Evolutionary conservation across 75 land plant species (phyloP), one percentile per base, ranked within the genome.

Genomic region (Chamaecyparis obtusa): DNA sequence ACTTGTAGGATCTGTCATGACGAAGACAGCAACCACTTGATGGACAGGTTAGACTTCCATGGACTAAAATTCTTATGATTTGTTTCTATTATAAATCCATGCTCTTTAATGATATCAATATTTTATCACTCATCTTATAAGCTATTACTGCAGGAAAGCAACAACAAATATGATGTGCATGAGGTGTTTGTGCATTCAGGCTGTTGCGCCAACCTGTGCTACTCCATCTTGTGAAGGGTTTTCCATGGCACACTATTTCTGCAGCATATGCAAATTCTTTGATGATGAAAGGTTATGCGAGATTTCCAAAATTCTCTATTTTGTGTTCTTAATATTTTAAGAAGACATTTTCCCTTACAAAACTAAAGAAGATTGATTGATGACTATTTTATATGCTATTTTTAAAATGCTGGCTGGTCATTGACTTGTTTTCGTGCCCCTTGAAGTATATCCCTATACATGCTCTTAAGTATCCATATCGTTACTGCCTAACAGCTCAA

Each of bases 261-360:
- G 97, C 87, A 88, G 74, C 48, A 94, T 95, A 86, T 95, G 97
- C 93, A 94, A 93, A 84, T 88, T 95, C n/a, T 95, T 95, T 88
- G 95, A 95, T 83, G 95, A 95, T 88, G 88, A 90, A 77, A 92
- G 96, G 96, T 95, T 48, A 87, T 17, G 5, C n/a, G 46, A 78
- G 30, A 17, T 87, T 49, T 84, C 72, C 76, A 13, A 43, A 21
- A 78, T 27, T 78, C 49, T 87, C 83, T 33, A 10, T 86, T 46
- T 35, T 67, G 36, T 80, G 49, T 49, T 32, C 78, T 49, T 85
- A 1, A 84, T 35, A 71, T 56, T 35, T 43, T 17, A 44, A 43
- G 49, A 44, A 27, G 44, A 27, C 0, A n/a, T 27, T 11, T 44
- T 44, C 15, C 51, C 30, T 81, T n/a, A 81, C 48, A 81, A 81